Percentiles rank a stretch among this genome's conserved stretches.
phyloP scores from a whole-genome alignment of 148 eudicot species.

The Gaultheria prostrata region DNA sequence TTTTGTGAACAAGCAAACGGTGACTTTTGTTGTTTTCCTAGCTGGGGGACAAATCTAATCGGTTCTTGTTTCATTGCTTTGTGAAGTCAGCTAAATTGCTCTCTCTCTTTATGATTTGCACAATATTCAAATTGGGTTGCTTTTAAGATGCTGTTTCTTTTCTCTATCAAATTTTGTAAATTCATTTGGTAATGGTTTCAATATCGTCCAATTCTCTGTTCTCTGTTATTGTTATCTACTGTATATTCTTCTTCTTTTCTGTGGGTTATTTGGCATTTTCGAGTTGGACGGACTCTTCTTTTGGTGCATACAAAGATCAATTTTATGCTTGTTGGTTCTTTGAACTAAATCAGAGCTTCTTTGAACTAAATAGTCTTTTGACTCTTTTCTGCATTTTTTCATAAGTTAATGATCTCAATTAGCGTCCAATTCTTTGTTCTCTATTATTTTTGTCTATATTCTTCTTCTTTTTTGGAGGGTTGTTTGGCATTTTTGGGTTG shows the following conservation, averaged over 20 bases:
- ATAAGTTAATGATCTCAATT: too few species aligned
- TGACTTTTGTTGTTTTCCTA: slow-evolving; percentile 11
- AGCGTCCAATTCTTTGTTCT: too few species aligned
- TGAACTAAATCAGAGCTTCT: neutral
- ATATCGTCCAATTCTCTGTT: neutral
- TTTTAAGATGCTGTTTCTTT: neutral
- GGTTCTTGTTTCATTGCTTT: neutral
- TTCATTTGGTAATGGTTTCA: neutral
- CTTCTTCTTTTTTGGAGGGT: too few species aligned
- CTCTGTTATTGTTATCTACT: neutral
- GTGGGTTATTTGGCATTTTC: neutral
- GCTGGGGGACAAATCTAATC: slow-evolving; percentile 7
- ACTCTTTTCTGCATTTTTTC: neutral
- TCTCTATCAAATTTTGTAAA: neutral
- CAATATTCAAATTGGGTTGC: neutral
- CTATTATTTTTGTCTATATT: too few species aligned
- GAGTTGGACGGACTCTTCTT: neutral
- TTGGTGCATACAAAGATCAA: neutral
- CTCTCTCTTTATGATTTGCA: neutral
- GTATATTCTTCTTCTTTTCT: neutral
- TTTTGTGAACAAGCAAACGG: slow-evolving; percentile 4
- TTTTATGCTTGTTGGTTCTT: neutral
- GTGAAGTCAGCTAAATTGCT: neutral
- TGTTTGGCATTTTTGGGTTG: too few species aligned
- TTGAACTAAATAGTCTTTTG: neutral